Evolutionary conservation across 179 eudicot species (phyloP).

Genomic region (Heliamphora pulchella): DNA sequence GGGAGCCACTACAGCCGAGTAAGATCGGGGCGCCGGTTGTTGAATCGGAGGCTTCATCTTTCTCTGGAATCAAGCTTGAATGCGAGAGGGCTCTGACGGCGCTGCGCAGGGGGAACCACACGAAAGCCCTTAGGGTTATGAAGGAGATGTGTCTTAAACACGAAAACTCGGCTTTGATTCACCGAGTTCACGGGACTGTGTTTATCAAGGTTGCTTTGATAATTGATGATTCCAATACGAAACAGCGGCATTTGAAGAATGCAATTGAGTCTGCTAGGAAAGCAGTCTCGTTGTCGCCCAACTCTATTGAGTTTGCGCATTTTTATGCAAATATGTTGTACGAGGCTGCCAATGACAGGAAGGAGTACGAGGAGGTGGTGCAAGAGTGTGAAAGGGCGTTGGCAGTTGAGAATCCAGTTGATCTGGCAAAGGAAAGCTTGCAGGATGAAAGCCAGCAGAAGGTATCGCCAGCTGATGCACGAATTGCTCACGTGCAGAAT

Average conservation of each 20-base stretch:
- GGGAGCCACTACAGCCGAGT: background rate
- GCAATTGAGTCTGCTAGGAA: slow-evolving; percentile 69
- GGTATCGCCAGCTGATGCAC: slow-evolving; percentile 33
- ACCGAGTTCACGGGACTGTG: slow-evolving; percentile 66
- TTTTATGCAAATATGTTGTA: slow-evolving; percentile 79
- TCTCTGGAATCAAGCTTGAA: slow-evolving; percentile 44
- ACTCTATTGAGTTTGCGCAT: slow-evolving; percentile 45
- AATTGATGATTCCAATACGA: slow-evolving; percentile 55
- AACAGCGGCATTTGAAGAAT: slow-evolving; percentile 48
- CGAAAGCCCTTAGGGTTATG: slow-evolving; percentile 65
- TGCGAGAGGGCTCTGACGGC: slow-evolving; percentile 69
- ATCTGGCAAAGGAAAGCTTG: slow-evolving; percentile 70
- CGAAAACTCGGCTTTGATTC: slow-evolving; percentile 49
- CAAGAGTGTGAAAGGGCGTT: slow-evolving; percentile 85
- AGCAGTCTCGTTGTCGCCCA: slow-evolving; percentile 22
- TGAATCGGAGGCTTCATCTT: slow-evolving; percentile 20
- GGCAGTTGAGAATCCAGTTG: slow-evolving; percentile 63
- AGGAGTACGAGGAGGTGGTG: slow-evolving; percentile 71
- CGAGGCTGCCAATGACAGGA: slow-evolving; percentile 57
- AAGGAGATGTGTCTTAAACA: slow-evolving; percentile 47
- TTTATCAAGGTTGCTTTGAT: slow-evolving; percentile 57
- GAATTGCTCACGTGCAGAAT: slow-evolving; percentile 50
- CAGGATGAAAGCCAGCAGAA: slow-evolving; percentile 51
- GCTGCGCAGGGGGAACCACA: slow-evolving; percentile 65
- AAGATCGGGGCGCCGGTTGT: slow-evolving; percentile 12